Percentiles rank a stretch among this genome's conserved stretches.
phyloP scores from a whole-genome alignment of 1,139 yeast genomes.

The Yamadazyma diddensiae region DNA sequence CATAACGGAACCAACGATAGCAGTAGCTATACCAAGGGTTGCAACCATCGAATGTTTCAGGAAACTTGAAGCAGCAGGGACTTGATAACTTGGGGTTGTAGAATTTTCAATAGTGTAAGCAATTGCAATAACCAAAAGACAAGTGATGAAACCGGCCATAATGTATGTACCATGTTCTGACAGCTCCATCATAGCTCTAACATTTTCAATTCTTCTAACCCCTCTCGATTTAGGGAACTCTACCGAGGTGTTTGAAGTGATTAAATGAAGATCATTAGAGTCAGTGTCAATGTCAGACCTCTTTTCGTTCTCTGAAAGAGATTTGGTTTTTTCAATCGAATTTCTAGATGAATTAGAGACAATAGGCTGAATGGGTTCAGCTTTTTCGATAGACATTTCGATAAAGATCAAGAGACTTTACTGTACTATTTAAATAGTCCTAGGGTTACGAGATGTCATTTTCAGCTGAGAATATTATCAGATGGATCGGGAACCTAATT shows the following conservation, averaged over 20 bases:
- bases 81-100: slow-evolving; percentile 30
- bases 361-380: no score
- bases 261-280: slow-evolving; percentile 5
- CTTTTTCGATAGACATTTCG: no score
- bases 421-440: no score
- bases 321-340: no score
- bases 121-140: slow-evolving; percentile 35
- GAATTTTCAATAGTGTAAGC: slow-evolving; percentile 33
- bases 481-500: no score
- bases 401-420: no score
- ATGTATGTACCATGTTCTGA: slow-evolving; percentile 10
- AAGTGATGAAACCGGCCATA: slow-evolving; percentile 10
- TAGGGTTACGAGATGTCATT: no score
- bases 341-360: no score
- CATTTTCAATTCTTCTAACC: slow-evolving; percentile 25
- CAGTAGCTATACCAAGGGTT: slow-evolving; percentile 25
- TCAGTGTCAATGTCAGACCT: slow-evolving; percentile 1
- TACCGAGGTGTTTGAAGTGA: slow-evolving; percentile 6
- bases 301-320: no score
- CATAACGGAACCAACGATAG: slow-evolving; percentile 24
- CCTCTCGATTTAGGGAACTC: slow-evolving; percentile 20
- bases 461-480: no score
- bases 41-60: slow-evolving; percentile 30
- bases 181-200: slow-evolving; percentile 20
- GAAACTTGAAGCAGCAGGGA: slow-evolving; percentile 29